These are phyloP conservation scores for Aspergillus sp. DNA, from an alignment of 2,329 filamentous ascomycete genomes.

Conservation along the genomic window DNA sequence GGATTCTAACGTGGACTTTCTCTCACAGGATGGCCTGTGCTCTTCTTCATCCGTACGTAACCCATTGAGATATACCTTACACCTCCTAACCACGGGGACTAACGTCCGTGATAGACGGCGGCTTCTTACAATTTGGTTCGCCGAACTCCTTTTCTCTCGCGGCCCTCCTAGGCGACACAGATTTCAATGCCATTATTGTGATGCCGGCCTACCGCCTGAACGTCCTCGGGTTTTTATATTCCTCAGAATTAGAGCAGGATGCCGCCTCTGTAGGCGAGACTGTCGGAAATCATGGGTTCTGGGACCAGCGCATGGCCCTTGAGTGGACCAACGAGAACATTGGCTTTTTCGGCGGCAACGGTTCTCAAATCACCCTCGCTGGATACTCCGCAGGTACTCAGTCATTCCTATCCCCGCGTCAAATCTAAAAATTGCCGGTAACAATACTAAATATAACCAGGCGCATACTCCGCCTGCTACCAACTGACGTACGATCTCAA, in stretches of 20 bases:
- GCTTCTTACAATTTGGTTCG: constrained; percentile 58
- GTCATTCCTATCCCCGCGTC: not conserved
- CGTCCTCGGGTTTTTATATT: constrained; percentile 56
- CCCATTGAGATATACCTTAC: not conserved
- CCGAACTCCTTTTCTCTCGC: constrained; percentile 49
- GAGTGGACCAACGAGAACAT: constrained; percentile 57
- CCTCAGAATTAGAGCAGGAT: constrained; percentile 47
- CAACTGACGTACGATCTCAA: constrained; percentile 58
- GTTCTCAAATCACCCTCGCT: constrained; percentile 52
- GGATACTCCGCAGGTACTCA: constrained; percentile 55
- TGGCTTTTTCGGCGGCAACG: constrained; percentile 52
- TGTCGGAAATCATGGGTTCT: constrained; percentile 55
- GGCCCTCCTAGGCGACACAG: constrained; percentile 50
- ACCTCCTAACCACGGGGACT: not conserved
- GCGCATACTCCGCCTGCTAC: constrained; percentile 57
- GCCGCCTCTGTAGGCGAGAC: constrained; percentile 37
- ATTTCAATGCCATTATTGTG: constrained; percentile 52
- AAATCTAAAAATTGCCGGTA: not conserved
- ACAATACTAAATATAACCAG: constrained; percentile 22
- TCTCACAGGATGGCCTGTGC: constrained; percentile 54
- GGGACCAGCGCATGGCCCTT: constrained; percentile 57
- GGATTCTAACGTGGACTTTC: not conserved
- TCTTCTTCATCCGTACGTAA: constrained; percentile 56
- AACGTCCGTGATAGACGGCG: constrained; percentile 40
- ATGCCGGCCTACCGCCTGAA: constrained; percentile 59